Conservation (phyloP, 116 monocot species). For the Dioscorea cayenensis region DNA sequence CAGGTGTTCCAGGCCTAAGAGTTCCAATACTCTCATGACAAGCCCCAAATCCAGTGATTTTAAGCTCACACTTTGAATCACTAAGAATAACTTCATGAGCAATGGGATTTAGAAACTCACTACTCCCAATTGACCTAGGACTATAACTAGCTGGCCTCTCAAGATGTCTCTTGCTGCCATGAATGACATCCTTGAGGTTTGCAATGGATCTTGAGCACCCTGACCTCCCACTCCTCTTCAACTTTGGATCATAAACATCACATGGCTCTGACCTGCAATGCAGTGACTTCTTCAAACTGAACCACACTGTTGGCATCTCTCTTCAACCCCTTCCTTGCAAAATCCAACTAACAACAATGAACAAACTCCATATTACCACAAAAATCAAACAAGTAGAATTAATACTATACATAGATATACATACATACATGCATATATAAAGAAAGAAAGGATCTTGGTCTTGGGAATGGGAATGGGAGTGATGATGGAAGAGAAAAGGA, state of each 20-base stretch:
- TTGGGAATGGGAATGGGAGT: neutral
- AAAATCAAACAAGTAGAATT: neutral
- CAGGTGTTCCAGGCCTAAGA: constrained; percentile 41
- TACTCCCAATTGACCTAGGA: constrained; percentile 69
- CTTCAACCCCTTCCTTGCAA: neutral
- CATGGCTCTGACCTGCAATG: neutral
- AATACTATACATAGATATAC: too few species aligned
- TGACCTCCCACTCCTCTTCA: constrained; percentile 21
- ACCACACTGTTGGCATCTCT: constrained; percentile 1
- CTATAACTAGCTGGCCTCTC: constrained; percentile 47
- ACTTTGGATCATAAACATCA: constrained; percentile 30
- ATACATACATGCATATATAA: too few species aligned
- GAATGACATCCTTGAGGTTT: constrained; percentile 49
- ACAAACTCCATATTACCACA: neutral
- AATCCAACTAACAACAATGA: neutral
- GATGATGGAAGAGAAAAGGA: too few species aligned
- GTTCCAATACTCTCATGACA: constrained; percentile 17
- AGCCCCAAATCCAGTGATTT: constrained; percentile 16
- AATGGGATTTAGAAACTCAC: constrained; percentile 76
- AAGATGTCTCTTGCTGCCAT: constrained; percentile 51
- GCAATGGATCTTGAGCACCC: constrained; percentile 54
- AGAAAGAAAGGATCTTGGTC: neutral
- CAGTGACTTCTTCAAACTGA: neutral
- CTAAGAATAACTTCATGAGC: constrained; percentile 60
- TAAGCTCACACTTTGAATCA: constrained; percentile 43